These are phyloP conservation scores for Irpex lacteus DNA, from an alignment of 1,284 basidiomycete species.

Conservation along the genomic window DNA sequence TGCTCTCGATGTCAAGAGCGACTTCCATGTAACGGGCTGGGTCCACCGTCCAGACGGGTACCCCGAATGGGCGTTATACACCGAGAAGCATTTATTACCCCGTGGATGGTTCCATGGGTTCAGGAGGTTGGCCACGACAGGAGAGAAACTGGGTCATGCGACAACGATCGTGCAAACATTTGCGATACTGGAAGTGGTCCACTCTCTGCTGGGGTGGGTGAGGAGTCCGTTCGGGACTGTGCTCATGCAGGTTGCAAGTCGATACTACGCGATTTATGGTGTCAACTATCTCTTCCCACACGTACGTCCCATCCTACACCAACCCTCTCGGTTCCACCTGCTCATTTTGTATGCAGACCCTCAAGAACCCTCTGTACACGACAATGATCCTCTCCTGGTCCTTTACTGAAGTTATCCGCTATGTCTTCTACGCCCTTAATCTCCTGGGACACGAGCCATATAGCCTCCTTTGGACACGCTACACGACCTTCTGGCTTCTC, in stretches of 20 bases:
- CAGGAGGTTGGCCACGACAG: constrained; percentile 44
- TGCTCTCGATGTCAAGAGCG: constrained; percentile 24
- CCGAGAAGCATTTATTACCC: constrained; percentile 29
- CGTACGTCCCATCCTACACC: constrained; percentile 21
- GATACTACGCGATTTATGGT: constrained; percentile 88
- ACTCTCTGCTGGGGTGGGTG: constrained; percentile 84
- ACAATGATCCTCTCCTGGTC: constrained; percentile 96
- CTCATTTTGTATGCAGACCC: constrained; percentile 46
- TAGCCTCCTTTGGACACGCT: constrained; percentile 66
- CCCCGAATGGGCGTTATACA: constrained; percentile 9
- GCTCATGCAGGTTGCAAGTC: constrained; percentile 81
- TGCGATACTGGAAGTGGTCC: constrained; percentile 81
- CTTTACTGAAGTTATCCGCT: constrained; percentile 88
- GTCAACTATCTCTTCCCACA: constrained; percentile 65
- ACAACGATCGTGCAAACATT: constrained; percentile 80
- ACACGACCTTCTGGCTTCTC: constrained; percentile 90
- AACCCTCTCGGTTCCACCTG: not conserved
- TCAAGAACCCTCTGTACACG: constrained; percentile 78
- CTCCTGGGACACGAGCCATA: constrained; percentile 55
- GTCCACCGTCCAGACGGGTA: constrained; percentile 13
- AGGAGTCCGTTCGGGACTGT: constrained; percentile 82
- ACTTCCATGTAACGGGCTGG: constrained; percentile 2
- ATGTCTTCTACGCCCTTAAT: constrained; percentile 82
- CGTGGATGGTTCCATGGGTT: constrained; percentile 23
- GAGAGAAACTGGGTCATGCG: constrained; percentile 53